Conservation (phyloP, 805 yeast genomes). For the Sporopachydermia quercuum region DNA sequence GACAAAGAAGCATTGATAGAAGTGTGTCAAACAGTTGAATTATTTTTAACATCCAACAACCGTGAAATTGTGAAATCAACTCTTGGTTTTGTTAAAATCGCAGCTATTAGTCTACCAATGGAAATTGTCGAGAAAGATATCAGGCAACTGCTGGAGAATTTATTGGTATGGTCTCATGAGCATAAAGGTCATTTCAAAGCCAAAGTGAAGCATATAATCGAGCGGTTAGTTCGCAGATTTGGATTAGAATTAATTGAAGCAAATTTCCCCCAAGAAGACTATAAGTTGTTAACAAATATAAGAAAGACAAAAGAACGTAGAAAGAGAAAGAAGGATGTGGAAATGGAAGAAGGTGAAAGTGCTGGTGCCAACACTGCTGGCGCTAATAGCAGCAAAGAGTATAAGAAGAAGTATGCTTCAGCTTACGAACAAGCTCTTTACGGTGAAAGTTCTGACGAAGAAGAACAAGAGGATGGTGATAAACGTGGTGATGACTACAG, state of each 20-base stretch:
- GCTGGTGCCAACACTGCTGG: slow-evolving; percentile 11
- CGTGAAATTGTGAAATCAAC: slow-evolving; percentile 91
- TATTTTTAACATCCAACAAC: slow-evolving; percentile 79
- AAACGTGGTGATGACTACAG: too few relatives aligned
- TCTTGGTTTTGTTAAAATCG: slow-evolving; percentile 86
- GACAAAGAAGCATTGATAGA: slow-evolving; percentile 50
- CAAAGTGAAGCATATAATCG: slow-evolving; percentile 84
- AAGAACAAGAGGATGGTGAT: slow-evolving; percentile 37
- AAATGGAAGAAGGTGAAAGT: slow-evolving; percentile 23
- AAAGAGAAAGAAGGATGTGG: slow-evolving; percentile 43
- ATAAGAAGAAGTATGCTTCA: slow-evolving; percentile 45
- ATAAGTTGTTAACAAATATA: slow-evolving; percentile 69
- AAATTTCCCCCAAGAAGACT: slow-evolving; percentile 83
- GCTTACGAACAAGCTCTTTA: slow-evolving; percentile 90
- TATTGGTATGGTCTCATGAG: slow-evolving; percentile 89
- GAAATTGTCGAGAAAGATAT: slow-evolving; percentile 58
- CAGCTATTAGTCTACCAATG: slow-evolving; percentile 67
- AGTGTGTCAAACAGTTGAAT: slow-evolving; percentile 71
- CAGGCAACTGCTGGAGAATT: slow-evolving; percentile 47
- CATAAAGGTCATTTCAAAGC: slow-evolving; percentile 91
- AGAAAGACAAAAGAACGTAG: slow-evolving; percentile 76
- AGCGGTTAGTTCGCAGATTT: slow-evolving; percentile 77
- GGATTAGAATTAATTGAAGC: slow-evolving; percentile 77
- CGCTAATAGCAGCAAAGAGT: slow-evolving; percentile 9
- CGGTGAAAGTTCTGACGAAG: slow-evolving; percentile 52